phyloP scores from a whole-genome alignment of 805 yeast genomes.

The Diddensiella santjacobensis region DNA sequence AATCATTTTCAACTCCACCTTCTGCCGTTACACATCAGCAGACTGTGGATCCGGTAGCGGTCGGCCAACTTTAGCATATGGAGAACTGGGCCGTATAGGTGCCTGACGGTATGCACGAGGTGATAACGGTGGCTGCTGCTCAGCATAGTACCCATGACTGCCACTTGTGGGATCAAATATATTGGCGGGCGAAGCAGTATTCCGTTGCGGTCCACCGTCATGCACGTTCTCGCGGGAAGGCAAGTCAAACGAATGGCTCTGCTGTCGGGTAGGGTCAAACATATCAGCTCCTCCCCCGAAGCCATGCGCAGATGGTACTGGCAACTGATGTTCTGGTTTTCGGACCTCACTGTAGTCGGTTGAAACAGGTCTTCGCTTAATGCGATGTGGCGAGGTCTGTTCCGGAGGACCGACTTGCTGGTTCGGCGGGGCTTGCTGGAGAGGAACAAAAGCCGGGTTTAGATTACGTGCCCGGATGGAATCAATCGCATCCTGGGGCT shows the following conservation, averaged over 20 bases:
- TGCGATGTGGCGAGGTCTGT: conserved; percentile 8
- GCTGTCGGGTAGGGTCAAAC: conserved; percentile 1
- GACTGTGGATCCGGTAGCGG: conserved; percentile 2
- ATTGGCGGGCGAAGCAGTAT: conserved; percentile 9
- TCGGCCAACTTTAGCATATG: conserved; percentile 1
- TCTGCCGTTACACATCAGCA: not conserved
- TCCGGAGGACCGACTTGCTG: conserved; percentile 6
- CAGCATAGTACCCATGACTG: conserved; percentile 4
- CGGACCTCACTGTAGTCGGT: conserved; percentile 7
- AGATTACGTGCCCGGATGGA: conserved; percentile 17
- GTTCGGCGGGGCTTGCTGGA: not conserved
- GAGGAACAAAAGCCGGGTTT: conserved; percentile 9
- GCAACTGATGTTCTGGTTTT: not conserved
- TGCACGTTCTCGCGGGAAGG: not conserved
- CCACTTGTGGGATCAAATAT: conserved; percentile 25
- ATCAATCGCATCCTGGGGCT: conserved; percentile 21
- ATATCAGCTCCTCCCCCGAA: not conserved
- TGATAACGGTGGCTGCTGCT: conserved; percentile 9
- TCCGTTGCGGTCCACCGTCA: conserved; percentile 5
- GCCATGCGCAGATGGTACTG: not conserved
- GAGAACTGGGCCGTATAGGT: conserved; percentile 8
- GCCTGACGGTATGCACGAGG: conserved; percentile 10
- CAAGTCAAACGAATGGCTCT: not conserved
- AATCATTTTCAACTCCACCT: not conserved
- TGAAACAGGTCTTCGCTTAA: conserved; percentile 21